Base-by-base conservation (phyloP, 371 early-diverging fungal genomes). In the Mortierella sp. region DNA sequence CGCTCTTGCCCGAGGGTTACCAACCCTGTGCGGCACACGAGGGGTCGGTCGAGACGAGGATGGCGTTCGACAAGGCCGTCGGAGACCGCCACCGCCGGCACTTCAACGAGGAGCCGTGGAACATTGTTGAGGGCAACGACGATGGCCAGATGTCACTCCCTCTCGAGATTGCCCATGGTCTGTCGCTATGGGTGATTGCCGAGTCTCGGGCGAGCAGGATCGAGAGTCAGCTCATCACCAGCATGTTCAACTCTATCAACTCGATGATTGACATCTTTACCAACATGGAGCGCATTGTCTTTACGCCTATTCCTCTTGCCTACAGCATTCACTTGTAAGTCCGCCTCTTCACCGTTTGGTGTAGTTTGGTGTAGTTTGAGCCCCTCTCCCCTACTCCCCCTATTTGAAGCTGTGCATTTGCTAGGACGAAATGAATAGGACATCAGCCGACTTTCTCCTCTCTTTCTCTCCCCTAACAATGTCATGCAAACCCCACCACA, bases 291-390 rank as follows among this genome's bases (percentile, higher is more conserved):
- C 88, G 96, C n/a, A 94, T 96, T 70, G 82, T 91, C 19, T 86
- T 85, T 47, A 92, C 94, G 2, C 96, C 96, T 9, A 92, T 95
- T 64, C 96, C 96, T 1, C 63, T 92, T 66, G 95, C 95, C 16
- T 96, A 95, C 77, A 80, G 87, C 43, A 90, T 94, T 71, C 96
- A 95, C 83, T 85, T 95, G 79, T 75, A 75, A 75, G 76, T 64
- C 64, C 48, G 55, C 11, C 11, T 55, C 16, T 31, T 16, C 14
- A 31, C 14, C 16, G 29, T 34, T 58, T 55, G 58, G 34, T 55
- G 29, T 29, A 13, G 58, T 31, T 31, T 9, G 52, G 26, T 52
- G 24, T 26, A 29, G 11, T 53, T 26, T n/a, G n/a, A n/a, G 2
- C 11, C 11, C 26, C 34, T 34, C 37, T 16, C 50, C 7, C 50